phyloP scores from a whole-genome alignment of 2,329 filamentous ascomycete species.

The Hymenoscyphus repandus region DNA sequence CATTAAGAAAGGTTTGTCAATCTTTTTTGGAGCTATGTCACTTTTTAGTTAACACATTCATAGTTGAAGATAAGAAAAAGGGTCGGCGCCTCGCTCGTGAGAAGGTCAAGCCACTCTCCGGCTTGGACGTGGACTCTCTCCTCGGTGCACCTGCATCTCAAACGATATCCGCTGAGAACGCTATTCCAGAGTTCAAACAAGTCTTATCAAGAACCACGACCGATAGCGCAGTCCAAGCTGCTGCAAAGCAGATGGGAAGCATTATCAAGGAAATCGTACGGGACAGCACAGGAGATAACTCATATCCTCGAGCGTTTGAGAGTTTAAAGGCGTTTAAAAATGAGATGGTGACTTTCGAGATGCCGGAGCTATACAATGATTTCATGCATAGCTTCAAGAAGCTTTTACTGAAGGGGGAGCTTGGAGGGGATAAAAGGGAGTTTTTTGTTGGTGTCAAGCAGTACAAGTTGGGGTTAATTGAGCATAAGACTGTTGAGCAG shows the following conservation, averaged over 20 bases:
- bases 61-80: slow-evolving; percentile 74
- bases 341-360: too few relatives aligned
- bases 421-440: too few relatives aligned
- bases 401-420: too few relatives aligned
- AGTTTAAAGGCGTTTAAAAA: too few relatives aligned
- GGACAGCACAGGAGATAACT: too few relatives aligned
- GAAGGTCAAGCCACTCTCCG: slow-evolving; percentile 76
- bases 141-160: slow-evolving; percentile 54
- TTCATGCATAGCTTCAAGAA: too few relatives aligned
- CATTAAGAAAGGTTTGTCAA: slow-evolving; percentile 74
- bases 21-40: neutral
- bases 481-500: too few relatives aligned
- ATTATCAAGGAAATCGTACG: too few relatives aligned
- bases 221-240: slow-evolving; percentile 57
- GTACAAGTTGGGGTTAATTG: too few relatives aligned
- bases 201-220: slow-evolving; percentile 58
- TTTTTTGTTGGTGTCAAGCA: too few relatives aligned
- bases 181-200: slow-evolving; percentile 88
- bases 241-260: slow-evolving; percentile 66
- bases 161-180: slow-evolving; percentile 62
- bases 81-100: slow-evolving; percentile 61
- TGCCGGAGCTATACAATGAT: too few relatives aligned
- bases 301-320: too few relatives aligned
- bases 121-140: slow-evolving; percentile 78
- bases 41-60: neutral